phyloP scores from a whole-genome alignment of 1,139 yeast species.

The Suhomyces chickasaworum region DNA sequence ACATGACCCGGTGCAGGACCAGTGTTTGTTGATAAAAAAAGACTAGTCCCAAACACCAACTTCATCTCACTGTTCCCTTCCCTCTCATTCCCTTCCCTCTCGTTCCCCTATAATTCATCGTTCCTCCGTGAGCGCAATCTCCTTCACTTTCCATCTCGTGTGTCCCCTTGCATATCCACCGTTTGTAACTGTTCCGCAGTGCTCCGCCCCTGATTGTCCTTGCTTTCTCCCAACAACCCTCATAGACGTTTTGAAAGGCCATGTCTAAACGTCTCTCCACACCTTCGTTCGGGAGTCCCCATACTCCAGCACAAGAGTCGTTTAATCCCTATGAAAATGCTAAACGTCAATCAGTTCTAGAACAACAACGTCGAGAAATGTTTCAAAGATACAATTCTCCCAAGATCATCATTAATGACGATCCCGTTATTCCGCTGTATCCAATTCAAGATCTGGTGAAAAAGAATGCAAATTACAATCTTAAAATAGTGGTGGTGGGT shows the following conservation, averaged over 20 bases:
- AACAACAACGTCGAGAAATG: constrained; percentile 25
- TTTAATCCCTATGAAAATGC: constrained; percentile 34
- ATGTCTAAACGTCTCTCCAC: constrained; percentile 12
- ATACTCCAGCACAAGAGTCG: constrained; percentile 11
- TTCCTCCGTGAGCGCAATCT: background rate
- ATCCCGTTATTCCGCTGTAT: constrained; percentile 43
- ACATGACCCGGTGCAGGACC: constrained; percentile 6
- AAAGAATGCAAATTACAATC: constrained; percentile 41
- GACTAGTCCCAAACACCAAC: background rate
- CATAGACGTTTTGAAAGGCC: background rate
- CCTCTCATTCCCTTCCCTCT: background rate
- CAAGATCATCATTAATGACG: constrained; percentile 38
- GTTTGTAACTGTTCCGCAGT: background rate
- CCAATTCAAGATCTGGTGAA: constrained; percentile 34
- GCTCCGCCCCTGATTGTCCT: background rate
- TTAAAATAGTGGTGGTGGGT: constrained; percentile 85
- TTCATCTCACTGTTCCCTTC: background rate
- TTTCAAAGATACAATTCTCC: constrained; percentile 26
- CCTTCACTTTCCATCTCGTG: background rate
- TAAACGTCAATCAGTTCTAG: constrained; percentile 27
- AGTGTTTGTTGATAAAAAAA: constrained; percentile 13
- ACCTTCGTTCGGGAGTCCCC: constrained; percentile 10
- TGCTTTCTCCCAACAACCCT: background rate
- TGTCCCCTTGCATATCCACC: background rate
- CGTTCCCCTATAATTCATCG: background rate